Conservation (phyloP, 2,329 filamentous ascomycete species). For the Aspergillus sp. region DNA sequence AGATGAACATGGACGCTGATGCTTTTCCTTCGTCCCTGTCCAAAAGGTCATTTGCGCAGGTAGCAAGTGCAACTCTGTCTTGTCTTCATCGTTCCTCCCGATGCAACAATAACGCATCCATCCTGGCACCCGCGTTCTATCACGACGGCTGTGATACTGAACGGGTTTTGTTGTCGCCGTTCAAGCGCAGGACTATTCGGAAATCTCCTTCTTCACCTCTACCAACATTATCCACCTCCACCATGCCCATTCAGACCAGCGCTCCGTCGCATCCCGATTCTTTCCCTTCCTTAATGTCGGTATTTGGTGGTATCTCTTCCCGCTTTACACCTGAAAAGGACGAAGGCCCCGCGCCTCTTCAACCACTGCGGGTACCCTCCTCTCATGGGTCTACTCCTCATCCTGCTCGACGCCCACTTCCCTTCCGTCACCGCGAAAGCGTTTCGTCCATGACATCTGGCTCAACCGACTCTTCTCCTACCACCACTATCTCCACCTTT, state of each 20-base stretch:
- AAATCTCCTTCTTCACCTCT: constrained; percentile 2
- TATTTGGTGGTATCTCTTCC: constrained; percentile 40
- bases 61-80: constrained; percentile 28
- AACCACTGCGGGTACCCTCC: constrained; percentile 19
- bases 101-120: constrained; percentile 20
- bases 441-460: constrained; percentile 53
- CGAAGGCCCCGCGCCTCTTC: constrained; percentile 19
- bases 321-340: constrained; percentile 17
- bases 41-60: constrained; percentile 37
- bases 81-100: constrained; percentile 19
- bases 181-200: constrained; percentile 23
- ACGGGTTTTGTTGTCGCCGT: constrained; percentile 17
- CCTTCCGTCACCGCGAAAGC: constrained; percentile 37
- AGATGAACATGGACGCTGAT: constrained; percentile 22
- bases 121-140: constrained; percentile 15
- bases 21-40: constrained; percentile 12
- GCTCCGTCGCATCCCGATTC: constrained; percentile 36
- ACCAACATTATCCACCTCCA: constrained; percentile 7
- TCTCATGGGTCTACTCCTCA: constrained; percentile 21
- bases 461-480: constrained; percentile 90
- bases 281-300: constrained; percentile 49
- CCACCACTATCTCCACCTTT: constrained; percentile 85
- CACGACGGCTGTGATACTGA: constrained; percentile 21
- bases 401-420: constrained; percentile 18
- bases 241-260: constrained; percentile 37